Evolutionary conservation across 805 yeast species (phyloP).

Genomic region (Starmera amethionina): DNA sequence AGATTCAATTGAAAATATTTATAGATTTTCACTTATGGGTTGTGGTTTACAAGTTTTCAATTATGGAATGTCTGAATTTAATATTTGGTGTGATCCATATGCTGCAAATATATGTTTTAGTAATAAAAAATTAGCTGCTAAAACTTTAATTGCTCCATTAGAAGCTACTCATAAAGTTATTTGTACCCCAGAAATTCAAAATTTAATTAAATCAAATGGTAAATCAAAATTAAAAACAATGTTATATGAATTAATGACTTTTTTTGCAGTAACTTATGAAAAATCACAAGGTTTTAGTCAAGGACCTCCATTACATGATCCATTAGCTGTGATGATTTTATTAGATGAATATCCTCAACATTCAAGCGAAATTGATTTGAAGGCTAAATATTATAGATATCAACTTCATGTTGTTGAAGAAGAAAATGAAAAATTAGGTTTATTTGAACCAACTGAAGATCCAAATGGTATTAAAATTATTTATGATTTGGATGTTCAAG

Average conservation of each 20-base stretch:
- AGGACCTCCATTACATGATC: conserved; percentile 81
- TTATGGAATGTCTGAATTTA: conserved; percentile 58
- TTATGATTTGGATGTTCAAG: conserved; percentile 26
- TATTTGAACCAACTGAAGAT: conserved; percentile 7
- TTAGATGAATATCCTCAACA: conserved; percentile 24
- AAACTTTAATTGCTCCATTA: conserved; percentile 50
- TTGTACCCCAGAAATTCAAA: conserved; percentile 33
- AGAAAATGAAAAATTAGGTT: conserved; percentile 23
- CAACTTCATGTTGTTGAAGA: conserved; percentile 8
- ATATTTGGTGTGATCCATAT: conserved; percentile 63
- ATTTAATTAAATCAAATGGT: conserved; percentile 27
- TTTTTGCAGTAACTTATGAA: conserved; percentile 36
- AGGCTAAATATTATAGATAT: conserved; percentile 6
- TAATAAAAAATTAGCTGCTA: conserved; percentile 33
- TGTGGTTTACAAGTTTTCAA: conserved; percentile 36
- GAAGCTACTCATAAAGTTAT: conserved; percentile 62
- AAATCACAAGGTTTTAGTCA: conserved; percentile 29
- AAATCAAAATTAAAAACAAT: conserved; percentile 39
- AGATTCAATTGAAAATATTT: conserved; percentile 36
- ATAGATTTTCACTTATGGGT: conserved; percentile 65
- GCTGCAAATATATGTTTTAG: conserved; percentile 55
- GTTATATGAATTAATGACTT: conserved; percentile 43
- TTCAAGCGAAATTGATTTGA: conserved; percentile 6
- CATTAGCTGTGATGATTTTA: conserved; percentile 55
- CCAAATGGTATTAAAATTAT: conserved; percentile 30